These are phyloP conservation scores for Takakia lepidozioides DNA, from an alignment of 225 moss, liverwort and hornwort species.

Conservation along the genomic window DNA sequence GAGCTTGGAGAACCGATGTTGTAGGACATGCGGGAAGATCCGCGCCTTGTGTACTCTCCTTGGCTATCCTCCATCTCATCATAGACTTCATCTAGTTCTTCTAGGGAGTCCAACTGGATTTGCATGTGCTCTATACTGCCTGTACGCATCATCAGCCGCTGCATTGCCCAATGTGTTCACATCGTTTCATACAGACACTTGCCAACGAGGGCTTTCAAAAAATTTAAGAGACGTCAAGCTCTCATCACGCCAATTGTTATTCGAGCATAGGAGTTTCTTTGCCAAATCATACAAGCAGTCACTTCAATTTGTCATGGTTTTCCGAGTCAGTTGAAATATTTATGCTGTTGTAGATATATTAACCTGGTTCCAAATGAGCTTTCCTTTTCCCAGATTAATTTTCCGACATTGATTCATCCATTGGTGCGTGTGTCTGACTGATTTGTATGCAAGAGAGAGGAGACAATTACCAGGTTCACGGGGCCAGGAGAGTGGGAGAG, in stretches of 20 bases:
- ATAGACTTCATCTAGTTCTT: slow-evolving; percentile 45
- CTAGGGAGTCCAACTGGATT: slow-evolving; percentile 36
- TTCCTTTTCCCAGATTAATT: too few species aligned
- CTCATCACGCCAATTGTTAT: neutral
- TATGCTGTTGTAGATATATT: too few species aligned
- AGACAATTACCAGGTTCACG: too few species aligned
- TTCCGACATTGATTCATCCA: too few species aligned
- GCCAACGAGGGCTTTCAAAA: neutral
- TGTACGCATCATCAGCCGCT: slow-evolving; percentile 48
- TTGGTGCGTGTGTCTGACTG: too few species aligned
- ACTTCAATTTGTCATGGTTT: neutral
- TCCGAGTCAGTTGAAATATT: neutral
- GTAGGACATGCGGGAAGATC: slow-evolving; percentile 30
- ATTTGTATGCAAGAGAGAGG: too few species aligned
- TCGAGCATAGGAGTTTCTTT: neutral
- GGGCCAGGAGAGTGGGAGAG: too few species aligned
- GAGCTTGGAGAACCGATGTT: slow-evolving; percentile 40
- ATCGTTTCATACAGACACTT: neutral
- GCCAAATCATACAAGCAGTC: neutral
- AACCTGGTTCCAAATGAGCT: too few species aligned
- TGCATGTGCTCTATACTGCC: slow-evolving; percentile 31
- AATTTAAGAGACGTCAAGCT: neutral
- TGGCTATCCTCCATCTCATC: slow-evolving; percentile 39
- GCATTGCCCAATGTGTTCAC: slow-evolving; percentile 4
- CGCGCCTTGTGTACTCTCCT: slow-evolving; percentile 19